Percentiles rank a stretch among this genome's conserved stretches.
Conservation (phyloP, 2,329 filamentous ascomycete genomes). For the Nothophaeocryptopus gaeumannii region DNA sequence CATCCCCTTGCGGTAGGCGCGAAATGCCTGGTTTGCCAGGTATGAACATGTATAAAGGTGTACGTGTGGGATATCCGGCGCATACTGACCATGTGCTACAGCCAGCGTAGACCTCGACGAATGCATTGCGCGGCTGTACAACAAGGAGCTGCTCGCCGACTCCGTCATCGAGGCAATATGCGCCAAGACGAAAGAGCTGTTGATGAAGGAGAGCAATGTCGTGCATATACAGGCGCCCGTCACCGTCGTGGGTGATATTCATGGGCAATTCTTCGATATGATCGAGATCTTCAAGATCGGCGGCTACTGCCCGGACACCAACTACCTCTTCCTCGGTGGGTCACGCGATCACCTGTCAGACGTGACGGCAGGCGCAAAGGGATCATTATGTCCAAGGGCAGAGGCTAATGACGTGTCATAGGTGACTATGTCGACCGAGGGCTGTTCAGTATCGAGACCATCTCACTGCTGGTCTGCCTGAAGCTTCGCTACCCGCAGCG, state of each 20-base stretch:
- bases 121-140: slow-evolving; percentile 94
- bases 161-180: slow-evolving; percentile 99
- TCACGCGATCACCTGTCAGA: slow-evolving; percentile 23
- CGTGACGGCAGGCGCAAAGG: not conserved
- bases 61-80: not conserved
- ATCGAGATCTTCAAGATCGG: slow-evolving; percentile 99
- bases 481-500: slow-evolving; percentile 95
- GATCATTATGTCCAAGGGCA: not conserved
- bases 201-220: slow-evolving; percentile 99
- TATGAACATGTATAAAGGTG: slow-evolving; percentile 31
- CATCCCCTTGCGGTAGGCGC: slow-evolving; percentile 11
- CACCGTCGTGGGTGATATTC: slow-evolving; percentile 96
- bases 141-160: slow-evolving; percentile 93
- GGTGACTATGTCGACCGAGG: slow-evolving; percentile 80
- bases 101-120: slow-evolving; percentile 97
- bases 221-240: slow-evolving; percentile 94
- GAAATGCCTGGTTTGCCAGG: slow-evolving; percentile 52
- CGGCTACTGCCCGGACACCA: slow-evolving; percentile 94
- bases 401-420: slow-evolving; percentile 36
- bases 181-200: slow-evolving; percentile 95
- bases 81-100: slow-evolving; percentile 39
- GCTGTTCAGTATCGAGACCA: slow-evolving; percentile 98
- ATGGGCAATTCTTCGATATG: slow-evolving; percentile 98
- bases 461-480: slow-evolving; percentile 93
- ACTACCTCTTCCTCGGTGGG: slow-evolving; percentile 92